Conservation (phyloP, 2,329 filamentous ascomycete genomes). For the Diplocarpon rosae region DNA sequence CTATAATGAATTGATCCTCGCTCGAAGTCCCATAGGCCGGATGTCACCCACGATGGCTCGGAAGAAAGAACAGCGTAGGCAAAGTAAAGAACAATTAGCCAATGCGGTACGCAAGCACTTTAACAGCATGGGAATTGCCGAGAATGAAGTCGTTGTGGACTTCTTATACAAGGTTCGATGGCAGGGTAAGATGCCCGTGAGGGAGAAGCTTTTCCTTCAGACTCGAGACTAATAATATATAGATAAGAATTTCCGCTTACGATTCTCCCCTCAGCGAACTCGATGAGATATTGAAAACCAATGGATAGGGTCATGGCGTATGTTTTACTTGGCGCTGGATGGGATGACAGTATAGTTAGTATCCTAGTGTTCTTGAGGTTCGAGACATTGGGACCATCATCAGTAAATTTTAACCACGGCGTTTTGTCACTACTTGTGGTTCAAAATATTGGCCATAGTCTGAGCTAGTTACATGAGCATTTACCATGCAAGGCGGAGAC, state of each 20-base stretch:
- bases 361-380: too few relatives aligned
- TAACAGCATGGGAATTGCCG: conserved; percentile 66
- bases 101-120: conserved; percentile 71
- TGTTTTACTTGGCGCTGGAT: background rate
- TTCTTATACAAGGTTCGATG: conserved; percentile 29
- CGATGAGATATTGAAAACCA: conserved; percentile 7
- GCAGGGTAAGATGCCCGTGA: conserved; percentile 21
- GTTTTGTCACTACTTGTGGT: too few relatives aligned
- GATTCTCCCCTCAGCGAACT: conserved; percentile 27
- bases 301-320: background rate
- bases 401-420: too few relatives aligned
- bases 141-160: conserved; percentile 71
- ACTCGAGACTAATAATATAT: conserved; percentile 7
- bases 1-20: conserved; percentile 51
- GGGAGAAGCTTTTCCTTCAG: background rate
- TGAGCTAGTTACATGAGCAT: too few relatives aligned
- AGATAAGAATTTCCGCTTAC: conserved; percentile 31
- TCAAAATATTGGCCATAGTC: too few relatives aligned
- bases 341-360: background rate
- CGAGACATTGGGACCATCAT: too few relatives aligned
- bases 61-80: conserved; percentile 49
- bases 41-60: conserved; percentile 69
- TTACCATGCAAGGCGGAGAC: too few relatives aligned
- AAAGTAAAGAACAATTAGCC: conserved; percentile 63
- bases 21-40: conserved; percentile 53